phyloP scores from a whole-genome alignment of 2,329 filamentous ascomycete genomes.

The Claviceps africana region DNA sequence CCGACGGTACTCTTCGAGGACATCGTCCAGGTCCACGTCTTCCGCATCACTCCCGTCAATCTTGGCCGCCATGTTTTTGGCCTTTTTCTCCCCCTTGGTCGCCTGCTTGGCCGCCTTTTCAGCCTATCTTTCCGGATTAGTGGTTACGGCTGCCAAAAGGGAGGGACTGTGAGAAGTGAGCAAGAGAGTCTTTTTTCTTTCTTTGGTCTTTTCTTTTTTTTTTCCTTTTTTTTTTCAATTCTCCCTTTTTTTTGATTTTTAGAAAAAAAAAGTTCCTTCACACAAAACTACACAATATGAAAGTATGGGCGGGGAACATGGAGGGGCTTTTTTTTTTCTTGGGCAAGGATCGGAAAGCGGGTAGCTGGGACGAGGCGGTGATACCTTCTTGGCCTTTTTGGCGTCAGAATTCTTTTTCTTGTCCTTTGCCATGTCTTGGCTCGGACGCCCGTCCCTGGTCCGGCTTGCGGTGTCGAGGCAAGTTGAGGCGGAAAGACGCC shows the following conservation, averaged over 20 bases:
- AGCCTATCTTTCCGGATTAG: conserved; percentile 20
- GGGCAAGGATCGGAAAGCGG: too few species aligned
- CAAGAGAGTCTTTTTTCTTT: conserved; percentile 1
- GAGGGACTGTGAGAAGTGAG: background rate
- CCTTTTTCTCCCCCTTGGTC: conserved; percentile 80
- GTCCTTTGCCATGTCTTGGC: conserved; percentile 32
- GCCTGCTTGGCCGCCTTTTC: conserved; percentile 66
- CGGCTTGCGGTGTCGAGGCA: background rate
- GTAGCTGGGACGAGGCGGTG: conserved; percentile 5
- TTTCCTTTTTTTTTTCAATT: too few species aligned
- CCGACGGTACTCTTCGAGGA: conserved; percentile 83
- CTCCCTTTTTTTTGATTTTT: too few species aligned
- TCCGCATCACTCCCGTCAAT: conserved; percentile 75
- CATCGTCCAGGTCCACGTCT: conserved; percentile 82
- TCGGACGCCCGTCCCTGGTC: background rate
- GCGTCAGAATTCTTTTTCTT: conserved; percentile 35
- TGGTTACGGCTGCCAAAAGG: background rate
- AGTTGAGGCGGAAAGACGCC: background rate
- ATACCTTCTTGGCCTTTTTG: conserved; percentile 37
- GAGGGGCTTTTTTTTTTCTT: conserved; percentile 1
- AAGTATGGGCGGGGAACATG: background rate
- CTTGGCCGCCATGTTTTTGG: conserved; percentile 56
- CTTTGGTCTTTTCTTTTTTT: too few species aligned
- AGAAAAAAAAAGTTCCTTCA: too few species aligned
- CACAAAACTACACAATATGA: too few species aligned